Evolutionary conservation across 139 green algal species (phyloP).

Genomic region (Chara braunii): DNA sequence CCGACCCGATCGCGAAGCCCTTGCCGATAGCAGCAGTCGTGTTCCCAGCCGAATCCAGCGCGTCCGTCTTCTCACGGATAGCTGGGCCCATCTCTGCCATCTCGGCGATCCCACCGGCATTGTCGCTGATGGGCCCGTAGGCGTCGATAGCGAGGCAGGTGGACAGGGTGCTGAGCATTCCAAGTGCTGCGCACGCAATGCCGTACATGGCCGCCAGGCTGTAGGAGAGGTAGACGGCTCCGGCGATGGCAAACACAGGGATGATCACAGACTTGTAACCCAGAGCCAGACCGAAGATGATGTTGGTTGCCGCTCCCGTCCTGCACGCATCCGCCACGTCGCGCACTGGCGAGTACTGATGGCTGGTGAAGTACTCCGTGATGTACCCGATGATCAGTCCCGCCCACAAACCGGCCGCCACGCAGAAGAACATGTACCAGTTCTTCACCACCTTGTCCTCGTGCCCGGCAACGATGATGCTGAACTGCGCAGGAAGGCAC

Average conservation of each 20-base stretch:
- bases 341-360: conserved; percentile 66
- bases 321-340: conserved; percentile 89
- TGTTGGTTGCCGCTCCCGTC: conserved; percentile 91
- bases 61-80: conserved; percentile 93
- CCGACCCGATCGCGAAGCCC: conserved; percentile 95
- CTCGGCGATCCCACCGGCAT: conserved; percentile 93
- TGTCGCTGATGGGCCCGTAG: conserved; percentile 54
- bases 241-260: conserved; percentile 81
- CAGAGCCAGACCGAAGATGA: conserved; percentile 97
- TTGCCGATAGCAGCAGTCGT: conserved; percentile 64
- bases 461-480: conserved; percentile 26
- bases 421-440: conserved; percentile 90
- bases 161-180: conserved; percentile 89
- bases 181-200: conserved; percentile 88
- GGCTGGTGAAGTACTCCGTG: conserved; percentile 98
- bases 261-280: conserved; percentile 94
- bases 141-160: conserved; percentile 92
- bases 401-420: conserved; percentile 83
- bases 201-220: conserved; percentile 79
- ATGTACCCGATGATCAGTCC: conserved; percentile 88
- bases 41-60: conserved; percentile 93
- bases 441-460: conserved; percentile 57
- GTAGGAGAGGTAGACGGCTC: conserved; percentile 83
- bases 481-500: conserved; percentile 36
- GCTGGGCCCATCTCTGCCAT: conserved; percentile 96